Evolutionary conservation across 139 green algal species (phyloP).

Genomic region (Volvox reticuliferus): DNA sequence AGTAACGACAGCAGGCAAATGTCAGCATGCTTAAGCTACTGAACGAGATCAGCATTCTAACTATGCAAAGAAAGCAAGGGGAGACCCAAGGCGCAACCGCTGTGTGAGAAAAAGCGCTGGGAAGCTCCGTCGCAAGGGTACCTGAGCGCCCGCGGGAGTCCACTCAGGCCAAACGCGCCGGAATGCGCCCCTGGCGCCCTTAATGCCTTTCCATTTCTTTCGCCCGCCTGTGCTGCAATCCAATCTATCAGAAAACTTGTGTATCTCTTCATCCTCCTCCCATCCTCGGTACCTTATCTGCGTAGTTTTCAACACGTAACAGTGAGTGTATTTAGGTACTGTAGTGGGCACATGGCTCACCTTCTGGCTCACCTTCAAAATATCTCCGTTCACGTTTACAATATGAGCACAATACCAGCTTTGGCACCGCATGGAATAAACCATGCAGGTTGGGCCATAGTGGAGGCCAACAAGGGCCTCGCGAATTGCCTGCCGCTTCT

Average conservation of each 20-base stretch:
- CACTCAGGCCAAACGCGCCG: neutral
- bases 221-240: constrained; percentile 16
- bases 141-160: constrained; percentile 17
- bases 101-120: no score
- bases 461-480: neutral
- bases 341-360: neutral
- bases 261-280: constrained; percentile 17
- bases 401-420: neutral
- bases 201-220: constrained; percentile 19
- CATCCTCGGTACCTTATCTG: constrained; percentile 43
- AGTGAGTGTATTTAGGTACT: neutral
- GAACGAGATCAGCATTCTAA: no score
- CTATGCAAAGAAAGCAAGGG: no score
- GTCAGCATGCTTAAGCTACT: no score
- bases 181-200: constrained; percentile 1
- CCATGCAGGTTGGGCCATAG: neutral
- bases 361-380: neutral
- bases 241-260: constrained; percentile 27
- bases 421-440: neutral
- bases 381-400: neutral
- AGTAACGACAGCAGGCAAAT: no score
- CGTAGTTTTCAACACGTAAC: neutral
- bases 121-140: neutral
- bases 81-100: no score
- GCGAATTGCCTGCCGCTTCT: neutral